Evolutionary conservation across 1,139 yeast species (phyloP).

Genomic region (Taphrina deformans): DNA sequence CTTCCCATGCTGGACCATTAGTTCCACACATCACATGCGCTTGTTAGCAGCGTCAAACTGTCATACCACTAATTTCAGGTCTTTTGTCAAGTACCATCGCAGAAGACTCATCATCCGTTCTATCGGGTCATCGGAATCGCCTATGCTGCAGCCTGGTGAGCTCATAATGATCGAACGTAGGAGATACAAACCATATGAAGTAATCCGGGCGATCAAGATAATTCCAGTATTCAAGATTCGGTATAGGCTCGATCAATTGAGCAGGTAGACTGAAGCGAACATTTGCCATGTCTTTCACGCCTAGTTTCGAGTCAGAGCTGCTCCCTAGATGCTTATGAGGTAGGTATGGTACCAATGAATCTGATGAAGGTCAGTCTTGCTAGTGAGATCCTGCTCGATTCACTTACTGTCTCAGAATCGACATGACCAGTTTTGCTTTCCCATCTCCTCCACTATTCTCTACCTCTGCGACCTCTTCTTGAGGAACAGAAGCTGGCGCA

Average conservation of each 20-base stretch:
- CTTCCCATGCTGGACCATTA: constrained; percentile 73
- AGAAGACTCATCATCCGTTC: constrained; percentile 65
- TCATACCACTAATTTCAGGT: constrained; percentile 33
- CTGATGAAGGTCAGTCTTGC: not conserved
- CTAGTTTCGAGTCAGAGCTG: too few species aligned
- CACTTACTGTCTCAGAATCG: constrained; percentile 28
- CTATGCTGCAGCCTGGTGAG: constrained; percentile 9
- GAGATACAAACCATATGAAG: constrained; percentile 21
- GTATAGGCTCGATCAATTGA: constrained; percentile 36
- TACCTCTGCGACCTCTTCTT: not conserved
- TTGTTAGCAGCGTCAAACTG: not conserved
- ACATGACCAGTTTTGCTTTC: constrained; percentile 29
- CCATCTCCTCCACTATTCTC: constrained; percentile 17
- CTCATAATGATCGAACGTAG: not conserved
- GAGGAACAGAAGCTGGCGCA: constrained; percentile 1
- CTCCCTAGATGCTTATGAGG: too few species aligned
- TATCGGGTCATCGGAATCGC: constrained; percentile 33
- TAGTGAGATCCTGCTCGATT: not conserved
- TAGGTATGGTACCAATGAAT: constrained; percentile 27
- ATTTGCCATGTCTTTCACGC: constrained; percentile 35
- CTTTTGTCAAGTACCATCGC: constrained; percentile 70
- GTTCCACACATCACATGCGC: not conserved
- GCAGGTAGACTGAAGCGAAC: constrained; percentile 36
- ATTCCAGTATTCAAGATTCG: constrained; percentile 36
- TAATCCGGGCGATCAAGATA: constrained; percentile 36